Percentiles rank a stretch among this genome's conserved stretches.
Evolutionary conservation across 371 early-diverging fungal genomes (phyloP).

Genomic region (Smittium culicis): DNA sequence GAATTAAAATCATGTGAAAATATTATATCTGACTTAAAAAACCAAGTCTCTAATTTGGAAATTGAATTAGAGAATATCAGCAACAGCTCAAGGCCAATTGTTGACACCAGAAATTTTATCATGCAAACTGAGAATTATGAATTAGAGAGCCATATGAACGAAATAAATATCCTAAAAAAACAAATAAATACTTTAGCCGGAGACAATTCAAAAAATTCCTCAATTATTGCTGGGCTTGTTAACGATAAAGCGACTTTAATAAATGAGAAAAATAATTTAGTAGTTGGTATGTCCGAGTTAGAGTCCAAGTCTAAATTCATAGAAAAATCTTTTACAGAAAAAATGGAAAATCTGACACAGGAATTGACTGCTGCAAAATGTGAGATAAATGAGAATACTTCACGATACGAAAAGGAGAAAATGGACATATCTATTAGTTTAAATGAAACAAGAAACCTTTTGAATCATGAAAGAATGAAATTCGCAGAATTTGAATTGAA

Average conservation of each 20-base stretch:
- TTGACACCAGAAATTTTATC: neutral
- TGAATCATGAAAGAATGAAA: neutral
- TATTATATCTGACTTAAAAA: neutral
- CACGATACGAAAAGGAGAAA: neutral
- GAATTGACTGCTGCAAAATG: neutral
- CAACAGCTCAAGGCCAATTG: neutral
- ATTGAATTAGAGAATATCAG: neutral
- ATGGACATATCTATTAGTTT: neutral
- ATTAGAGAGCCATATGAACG: neutral
- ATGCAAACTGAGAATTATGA: neutral
- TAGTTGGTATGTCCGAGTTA: neutral
- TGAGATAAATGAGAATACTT: neutral
- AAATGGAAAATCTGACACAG: neutral
- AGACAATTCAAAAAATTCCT: neutral
- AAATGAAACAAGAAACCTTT: neutral
- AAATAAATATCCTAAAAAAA: neutral
- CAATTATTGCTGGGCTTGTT: neutral
- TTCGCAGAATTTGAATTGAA: neutral
- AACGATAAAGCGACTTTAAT: neutral
- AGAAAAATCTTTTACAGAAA: neutral
- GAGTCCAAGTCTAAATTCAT: neutral
- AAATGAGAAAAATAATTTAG: neutral
- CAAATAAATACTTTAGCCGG: neutral
- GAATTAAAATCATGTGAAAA: neutral
- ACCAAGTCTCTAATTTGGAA: neutral